Conservation (phyloP, 2,329 filamentous ascomycete species). For the Stagonosporopsis cucurbitacearum region DNA sequence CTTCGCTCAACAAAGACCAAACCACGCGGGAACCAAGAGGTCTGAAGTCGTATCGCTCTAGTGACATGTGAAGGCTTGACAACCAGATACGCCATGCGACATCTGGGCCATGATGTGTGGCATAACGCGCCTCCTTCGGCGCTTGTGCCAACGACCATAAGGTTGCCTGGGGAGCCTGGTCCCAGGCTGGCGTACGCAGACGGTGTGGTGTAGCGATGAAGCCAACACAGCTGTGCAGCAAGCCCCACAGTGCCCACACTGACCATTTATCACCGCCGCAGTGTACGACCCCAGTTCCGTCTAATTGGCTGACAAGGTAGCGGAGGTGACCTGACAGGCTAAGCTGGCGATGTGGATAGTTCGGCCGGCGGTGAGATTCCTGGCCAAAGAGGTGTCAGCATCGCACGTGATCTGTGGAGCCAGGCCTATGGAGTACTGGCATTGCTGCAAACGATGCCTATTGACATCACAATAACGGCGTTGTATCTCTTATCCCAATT, state of each 20-base stretch:
- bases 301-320: slow-evolving; percentile 4
- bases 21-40: not conserved
- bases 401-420: slow-evolving; percentile 13
- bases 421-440: not conserved
- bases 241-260: slow-evolving; percentile 5
- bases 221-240: slow-evolving; percentile 3
- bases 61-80: not conserved
- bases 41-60: not conserved
- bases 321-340: slow-evolving; percentile 3
- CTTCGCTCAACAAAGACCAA: not conserved
- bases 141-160: not conserved
- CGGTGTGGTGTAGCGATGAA: slow-evolving; percentile 6
- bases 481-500: not conserved
- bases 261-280: slow-evolving; percentile 12
- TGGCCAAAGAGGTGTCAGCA: slow-evolving; percentile 16
- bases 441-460: slow-evolving; percentile 8
- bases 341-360: slow-evolving; percentile 10
- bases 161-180: not conserved
- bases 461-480: not conserved
- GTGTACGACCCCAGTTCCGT: not conserved
- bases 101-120: not conserved
- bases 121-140: slow-evolving; percentile 1
- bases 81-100: not conserved
- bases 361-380: slow-evolving; percentile 18
- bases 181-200: slow-evolving; percentile 1